Conservation (phyloP, 2,329 filamentous ascomycete species). For the Colletotrichum sansevieriae region DNA sequence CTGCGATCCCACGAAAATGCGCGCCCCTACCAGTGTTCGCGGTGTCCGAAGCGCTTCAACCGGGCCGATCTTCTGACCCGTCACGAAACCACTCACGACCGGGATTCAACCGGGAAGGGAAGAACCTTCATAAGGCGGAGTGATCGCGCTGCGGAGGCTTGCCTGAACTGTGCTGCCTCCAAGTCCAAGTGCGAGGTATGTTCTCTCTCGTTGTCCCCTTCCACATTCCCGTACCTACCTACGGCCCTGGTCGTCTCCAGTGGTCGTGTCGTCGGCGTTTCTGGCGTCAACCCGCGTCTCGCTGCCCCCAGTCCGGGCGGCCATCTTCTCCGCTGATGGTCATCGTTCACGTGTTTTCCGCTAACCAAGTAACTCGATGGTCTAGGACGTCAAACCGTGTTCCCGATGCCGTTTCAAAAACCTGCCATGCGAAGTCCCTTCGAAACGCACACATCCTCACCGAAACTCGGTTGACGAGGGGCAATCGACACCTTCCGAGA, state of each 20-base stretch:
- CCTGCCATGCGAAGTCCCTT: constrained; percentile 36
- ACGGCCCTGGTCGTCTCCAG: too few species aligned
- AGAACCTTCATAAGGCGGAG: constrained; percentile 36
- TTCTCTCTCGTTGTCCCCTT: too few species aligned
- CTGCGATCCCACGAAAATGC: constrained; percentile 40
- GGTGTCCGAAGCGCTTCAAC: constrained; percentile 39
- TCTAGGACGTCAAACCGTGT: constrained; percentile 34
- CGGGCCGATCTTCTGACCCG: constrained; percentile 38
- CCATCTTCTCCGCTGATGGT: too few species aligned
- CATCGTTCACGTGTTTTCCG: too few species aligned
- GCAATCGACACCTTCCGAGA: constrained; percentile 32
- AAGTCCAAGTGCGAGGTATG: constrained; percentile 41
- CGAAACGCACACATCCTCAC: constrained; percentile 29
- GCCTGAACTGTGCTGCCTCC: constrained; percentile 37
- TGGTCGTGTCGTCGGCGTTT: too few species aligned
- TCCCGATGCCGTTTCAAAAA: constrained; percentile 36
- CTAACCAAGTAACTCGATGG: background rate
- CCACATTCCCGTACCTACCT: too few species aligned
- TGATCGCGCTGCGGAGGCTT: constrained; percentile 38
- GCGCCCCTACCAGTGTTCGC: constrained; percentile 35
- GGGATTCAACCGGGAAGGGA: constrained; percentile 37
- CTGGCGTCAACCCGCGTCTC: too few species aligned
- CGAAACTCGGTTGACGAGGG: constrained; percentile 26
- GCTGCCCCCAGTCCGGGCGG: too few species aligned
- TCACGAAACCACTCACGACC: constrained; percentile 39